These are phyloP conservation scores for Phialophora verrucosa DNA, from an alignment of 2,329 filamentous ascomycete genomes.

Conservation along the genomic window DNA sequence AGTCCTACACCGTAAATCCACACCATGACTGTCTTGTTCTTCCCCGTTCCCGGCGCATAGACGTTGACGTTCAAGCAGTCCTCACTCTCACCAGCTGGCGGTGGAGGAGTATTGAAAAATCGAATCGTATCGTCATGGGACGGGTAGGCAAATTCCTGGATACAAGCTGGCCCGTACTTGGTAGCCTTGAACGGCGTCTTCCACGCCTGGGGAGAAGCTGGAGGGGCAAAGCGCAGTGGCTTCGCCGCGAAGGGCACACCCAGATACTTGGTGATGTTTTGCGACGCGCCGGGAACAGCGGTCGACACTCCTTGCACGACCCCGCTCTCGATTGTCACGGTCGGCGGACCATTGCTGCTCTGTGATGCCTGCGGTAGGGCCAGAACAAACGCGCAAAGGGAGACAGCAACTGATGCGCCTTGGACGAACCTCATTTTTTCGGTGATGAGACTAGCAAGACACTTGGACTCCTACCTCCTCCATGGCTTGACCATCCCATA, in stretches of 20 bases:
- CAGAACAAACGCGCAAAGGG: background rate
- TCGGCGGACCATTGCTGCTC: slow-evolving; percentile 29
- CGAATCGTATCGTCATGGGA: slow-evolving; percentile 41
- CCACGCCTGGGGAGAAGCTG: slow-evolving; percentile 36
- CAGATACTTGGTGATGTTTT: slow-evolving; percentile 42
- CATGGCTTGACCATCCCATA: background rate
- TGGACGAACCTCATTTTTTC: background rate
- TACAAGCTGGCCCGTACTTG: slow-evolving; percentile 41
- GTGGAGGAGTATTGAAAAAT: slow-evolving; percentile 38
- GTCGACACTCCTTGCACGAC: slow-evolving; percentile 41
- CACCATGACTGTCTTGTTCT: slow-evolving; percentile 47
- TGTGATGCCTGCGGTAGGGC: slow-evolving; percentile 5
- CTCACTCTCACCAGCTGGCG: slow-evolving; percentile 43
- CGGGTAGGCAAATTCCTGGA: slow-evolving; percentile 42
- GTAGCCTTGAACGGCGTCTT: slow-evolving; percentile 37
- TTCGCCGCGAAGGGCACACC: slow-evolving; percentile 43
- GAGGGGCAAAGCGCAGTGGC: slow-evolving; percentile 42
- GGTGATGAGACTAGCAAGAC: background rate
- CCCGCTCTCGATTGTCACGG: slow-evolving; percentile 41
- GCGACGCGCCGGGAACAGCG: slow-evolving; percentile 37
- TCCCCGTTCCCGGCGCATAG: slow-evolving; percentile 44
- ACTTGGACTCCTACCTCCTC: background rate
- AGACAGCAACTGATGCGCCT: background rate
- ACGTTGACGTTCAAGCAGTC: slow-evolving; percentile 52
- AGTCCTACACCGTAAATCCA: slow-evolving; percentile 45